Base-by-base conservation (phyloP, 768 basidiomycete genomes). In the Lentinula aciculospora region DNA sequence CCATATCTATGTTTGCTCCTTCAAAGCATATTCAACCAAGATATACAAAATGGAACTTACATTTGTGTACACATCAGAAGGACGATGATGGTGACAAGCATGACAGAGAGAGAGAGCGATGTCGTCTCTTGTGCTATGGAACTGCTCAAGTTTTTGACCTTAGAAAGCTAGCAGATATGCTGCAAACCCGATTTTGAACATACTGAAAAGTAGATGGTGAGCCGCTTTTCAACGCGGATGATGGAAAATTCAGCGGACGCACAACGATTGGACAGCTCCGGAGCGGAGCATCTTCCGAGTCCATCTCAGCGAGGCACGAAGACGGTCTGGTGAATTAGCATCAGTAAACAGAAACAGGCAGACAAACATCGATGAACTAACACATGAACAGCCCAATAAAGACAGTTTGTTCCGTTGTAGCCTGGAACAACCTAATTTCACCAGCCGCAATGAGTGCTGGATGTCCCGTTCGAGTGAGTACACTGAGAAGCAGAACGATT, bases 321-420 rank as follows among this genome's bases (percentile, higher is more conserved):
- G 36, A 53, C 50, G 50, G n/a, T 53, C 50, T 53, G 36, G 19
- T 23, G 10, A n/a, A 36, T 27, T 21, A 27, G 4, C 15, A 13
- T 53, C 50, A 53, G 31, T 23, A 29, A 50, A 27, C 7, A 9
- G 19, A 31, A 34, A n/a, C 5, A 10, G 19, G 6, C 36, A 13
- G 25, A 15, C 7, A 32, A 19, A 39, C 21, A 32, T 34, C 17
- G 31, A 7, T 1, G n/a, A 21, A 21, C 50, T 34, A 36, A 53
- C 50, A 53, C 50, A 53, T 53, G 8, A 53, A 36, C 3, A 53
- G 31, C 1, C 50, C 50, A 13, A 39, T 27, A 37, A 53, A 53
- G n/a, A 53, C 50, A 21, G 29, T 34, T 31, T 53, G 50, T 31
- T 53, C 50, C 19, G 50, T 53, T 21, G 50, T 53, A 31, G 50